A percentile compares a stretch with the other conserved stretches of the same genome.
Conservation (phyloP, 2,329 filamentous ascomycete species). For the Geosmithia putterillii region DNA sequence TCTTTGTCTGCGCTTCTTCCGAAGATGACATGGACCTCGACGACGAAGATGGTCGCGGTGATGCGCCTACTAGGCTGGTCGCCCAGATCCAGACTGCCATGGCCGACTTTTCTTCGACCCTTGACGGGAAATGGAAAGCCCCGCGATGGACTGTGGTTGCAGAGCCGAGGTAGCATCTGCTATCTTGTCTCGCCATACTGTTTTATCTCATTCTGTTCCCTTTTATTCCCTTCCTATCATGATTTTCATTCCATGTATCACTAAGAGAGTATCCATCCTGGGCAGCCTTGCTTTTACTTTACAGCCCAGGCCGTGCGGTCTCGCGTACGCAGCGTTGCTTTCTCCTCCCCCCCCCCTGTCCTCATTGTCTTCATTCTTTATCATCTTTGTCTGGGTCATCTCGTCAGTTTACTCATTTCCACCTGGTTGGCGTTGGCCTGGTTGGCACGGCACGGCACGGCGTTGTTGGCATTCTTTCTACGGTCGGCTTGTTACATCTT, state of each 20-base stretch:
- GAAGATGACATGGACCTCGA: constrained; percentile 19
- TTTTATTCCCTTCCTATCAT: neutral
- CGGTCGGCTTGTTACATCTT: no score
- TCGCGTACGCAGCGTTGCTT: no score
- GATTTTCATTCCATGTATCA: neutral
- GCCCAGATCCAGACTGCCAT: constrained; percentile 24
- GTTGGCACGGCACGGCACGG: no score
- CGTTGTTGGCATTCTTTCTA: no score
- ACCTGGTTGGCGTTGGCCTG: no score
- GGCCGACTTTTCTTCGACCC: constrained; percentile 8
- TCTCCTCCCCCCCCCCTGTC: neutral
- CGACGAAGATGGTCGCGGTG: constrained; percentile 12
- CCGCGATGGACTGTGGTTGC: neutral
- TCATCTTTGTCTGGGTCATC: neutral
- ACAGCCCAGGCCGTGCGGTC: no score
- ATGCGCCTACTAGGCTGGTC: constrained; percentile 19
- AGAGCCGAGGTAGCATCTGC: neutral
- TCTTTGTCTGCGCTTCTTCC: constrained; percentile 23
- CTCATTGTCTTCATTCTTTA: neutral
- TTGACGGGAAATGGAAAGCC: neutral
- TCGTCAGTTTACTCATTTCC: no score
- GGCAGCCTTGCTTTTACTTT: no score
- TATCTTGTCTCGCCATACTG: no score
- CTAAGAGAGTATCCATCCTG: no score
- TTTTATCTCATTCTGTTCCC: neutral